Evolutionary conservation across 2,329 filamentous ascomycete species (phyloP).

Genomic region (Cladosporium sp.): DNA sequence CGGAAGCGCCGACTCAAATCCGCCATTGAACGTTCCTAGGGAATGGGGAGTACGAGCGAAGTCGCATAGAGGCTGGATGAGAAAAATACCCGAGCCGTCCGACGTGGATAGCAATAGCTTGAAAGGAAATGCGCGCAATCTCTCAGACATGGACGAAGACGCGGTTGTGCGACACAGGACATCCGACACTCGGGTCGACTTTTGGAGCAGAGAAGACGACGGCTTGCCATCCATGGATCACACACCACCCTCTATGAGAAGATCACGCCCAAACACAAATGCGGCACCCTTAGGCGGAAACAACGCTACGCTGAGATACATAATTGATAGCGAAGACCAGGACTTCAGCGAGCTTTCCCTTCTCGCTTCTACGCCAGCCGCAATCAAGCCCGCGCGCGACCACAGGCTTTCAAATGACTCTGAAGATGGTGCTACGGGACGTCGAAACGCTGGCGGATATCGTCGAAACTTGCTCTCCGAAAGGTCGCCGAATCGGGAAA

Average conservation of each 20-base stretch:
- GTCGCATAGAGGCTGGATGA: constrained; percentile 31
- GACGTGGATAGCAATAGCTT: background rate
- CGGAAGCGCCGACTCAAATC: constrained; percentile 36
- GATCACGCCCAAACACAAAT: constrained; percentile 16
- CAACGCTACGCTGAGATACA: constrained; percentile 22
- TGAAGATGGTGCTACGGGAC: constrained; percentile 32
- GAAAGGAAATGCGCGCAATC: background rate
- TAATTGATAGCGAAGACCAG: constrained; percentile 32
- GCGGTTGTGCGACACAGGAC: constrained; percentile 20
- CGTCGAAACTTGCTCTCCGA: constrained; percentile 2
- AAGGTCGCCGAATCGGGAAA: constrained; percentile 2
- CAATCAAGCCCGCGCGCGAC: constrained; percentile 27
- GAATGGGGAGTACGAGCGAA: constrained; percentile 38
- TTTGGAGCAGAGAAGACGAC: constrained; percentile 32
- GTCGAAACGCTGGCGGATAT: constrained; percentile 30
- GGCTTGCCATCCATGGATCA: constrained; percentile 39
- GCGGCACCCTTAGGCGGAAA: constrained; percentile 24
- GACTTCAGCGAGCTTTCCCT: constrained; percentile 44
- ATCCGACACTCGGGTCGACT: constrained; percentile 20
- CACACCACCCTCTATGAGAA: constrained; percentile 36
- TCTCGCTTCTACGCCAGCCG: constrained; percentile 44
- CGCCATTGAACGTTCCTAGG: constrained; percentile 40
- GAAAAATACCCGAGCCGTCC: constrained; percentile 16
- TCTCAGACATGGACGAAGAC: constrained; percentile 16
- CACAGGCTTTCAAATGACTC: too few relatives aligned